These are phyloP conservation scores for Heliamphora exappendiculata DNA, from an alignment of 148 eudicot genomes.

Conservation along the genomic window DNA sequence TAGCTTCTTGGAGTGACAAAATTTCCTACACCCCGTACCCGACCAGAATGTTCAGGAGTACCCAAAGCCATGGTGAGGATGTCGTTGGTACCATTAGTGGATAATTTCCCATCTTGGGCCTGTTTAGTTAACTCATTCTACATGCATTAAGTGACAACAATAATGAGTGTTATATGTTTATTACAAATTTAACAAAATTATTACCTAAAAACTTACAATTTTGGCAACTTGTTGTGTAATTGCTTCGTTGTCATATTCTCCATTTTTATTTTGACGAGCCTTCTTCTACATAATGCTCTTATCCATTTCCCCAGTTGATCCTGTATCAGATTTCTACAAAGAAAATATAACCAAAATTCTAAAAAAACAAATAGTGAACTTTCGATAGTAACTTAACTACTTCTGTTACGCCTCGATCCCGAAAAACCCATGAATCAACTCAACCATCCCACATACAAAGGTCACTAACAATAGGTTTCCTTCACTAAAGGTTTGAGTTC, in stretches of 20 bases:
- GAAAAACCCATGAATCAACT: too few relatives aligned
- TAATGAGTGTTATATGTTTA: too few relatives aligned
- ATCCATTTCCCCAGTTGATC: background rate
- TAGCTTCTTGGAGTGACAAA: background rate
- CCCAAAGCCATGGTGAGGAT: background rate
- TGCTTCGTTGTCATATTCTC: background rate
- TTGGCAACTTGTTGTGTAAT: background rate
- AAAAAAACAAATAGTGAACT: too few relatives aligned
- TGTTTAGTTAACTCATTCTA: background rate
- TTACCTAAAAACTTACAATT: background rate
- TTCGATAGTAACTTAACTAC: too few relatives aligned
- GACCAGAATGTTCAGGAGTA: background rate
- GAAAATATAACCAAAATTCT: background rate
- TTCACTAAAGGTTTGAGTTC: too few relatives aligned
- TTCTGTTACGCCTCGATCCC: too few relatives aligned
- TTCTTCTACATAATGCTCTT: background rate
- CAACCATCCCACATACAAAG: too few relatives aligned
- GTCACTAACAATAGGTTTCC: too few relatives aligned
- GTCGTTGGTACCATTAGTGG: background rate
- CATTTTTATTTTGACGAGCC: background rate
- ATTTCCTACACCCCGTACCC: background rate
- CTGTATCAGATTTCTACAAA: background rate
- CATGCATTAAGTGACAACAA: too few relatives aligned
- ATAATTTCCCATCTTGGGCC: background rate
- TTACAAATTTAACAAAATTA: too few relatives aligned